phyloP scores from a whole-genome alignment of 108 stramenopile species.

The Nannochloropsis salina region DNA sequence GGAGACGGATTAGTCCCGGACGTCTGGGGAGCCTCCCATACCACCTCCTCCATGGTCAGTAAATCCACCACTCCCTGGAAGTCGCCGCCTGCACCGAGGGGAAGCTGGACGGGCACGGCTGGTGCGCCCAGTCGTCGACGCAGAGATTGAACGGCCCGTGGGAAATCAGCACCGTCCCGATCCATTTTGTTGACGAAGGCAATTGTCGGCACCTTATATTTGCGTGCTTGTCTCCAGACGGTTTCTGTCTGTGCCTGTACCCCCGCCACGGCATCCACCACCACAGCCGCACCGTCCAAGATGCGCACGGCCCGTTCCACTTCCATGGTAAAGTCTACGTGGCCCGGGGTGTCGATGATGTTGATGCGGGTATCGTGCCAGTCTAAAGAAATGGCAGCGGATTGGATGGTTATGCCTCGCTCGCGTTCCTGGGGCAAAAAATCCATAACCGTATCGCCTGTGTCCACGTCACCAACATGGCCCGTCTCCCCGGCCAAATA shows the following conservation, averaged over 20 bases:
- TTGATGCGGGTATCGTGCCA: constrained; percentile 93
- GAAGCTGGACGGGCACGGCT: constrained; percentile 47
- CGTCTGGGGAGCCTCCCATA: constrained; percentile 63
- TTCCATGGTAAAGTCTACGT: constrained; percentile 74
- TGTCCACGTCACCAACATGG: constrained; percentile 75
- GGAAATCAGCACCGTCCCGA: constrained; percentile 83
- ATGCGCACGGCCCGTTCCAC: constrained; percentile 82
- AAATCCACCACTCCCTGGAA: constrained; percentile 88
- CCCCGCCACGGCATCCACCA: constrained; percentile 95
- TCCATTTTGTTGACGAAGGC: constrained; percentile 98
- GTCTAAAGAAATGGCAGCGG: constrained; percentile 82
- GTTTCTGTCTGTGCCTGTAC: constrained; percentile 98
- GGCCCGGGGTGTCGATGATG: constrained; percentile 98
- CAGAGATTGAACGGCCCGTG: constrained; percentile 66
- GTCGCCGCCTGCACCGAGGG: constrained; percentile 56
- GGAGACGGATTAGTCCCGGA: background rate
- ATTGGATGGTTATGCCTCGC: constrained; percentile 97
- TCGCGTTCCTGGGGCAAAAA: constrained; percentile 95
- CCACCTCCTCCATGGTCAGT: constrained; percentile 78
- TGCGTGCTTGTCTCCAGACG: constrained; percentile 81
- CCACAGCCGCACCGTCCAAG: constrained; percentile 90
- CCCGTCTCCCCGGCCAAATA: constrained; percentile 75
- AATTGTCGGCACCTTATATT: constrained; percentile 82
- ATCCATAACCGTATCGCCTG: constrained; percentile 93
- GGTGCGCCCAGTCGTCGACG: constrained; percentile 60